A percentile compares a stretch with the other conserved stretches of the same genome.
These are phyloP conservation scores for Leersia perrieri DNA, from an alignment of 176 grass and related monocot genomes.

Conservation along the genomic window DNA sequence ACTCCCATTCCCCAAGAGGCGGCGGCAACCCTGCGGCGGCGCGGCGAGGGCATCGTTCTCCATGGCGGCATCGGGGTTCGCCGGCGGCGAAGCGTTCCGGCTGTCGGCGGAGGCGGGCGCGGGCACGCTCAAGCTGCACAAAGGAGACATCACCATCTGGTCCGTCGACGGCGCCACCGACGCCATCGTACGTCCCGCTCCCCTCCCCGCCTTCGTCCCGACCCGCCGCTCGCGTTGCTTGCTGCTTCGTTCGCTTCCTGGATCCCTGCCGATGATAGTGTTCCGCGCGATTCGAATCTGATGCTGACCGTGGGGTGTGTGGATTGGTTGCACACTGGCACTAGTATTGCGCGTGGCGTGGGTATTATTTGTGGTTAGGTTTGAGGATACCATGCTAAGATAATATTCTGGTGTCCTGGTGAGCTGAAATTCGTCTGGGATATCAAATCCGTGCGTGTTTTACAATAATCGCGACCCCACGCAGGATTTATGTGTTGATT, in stretches of 20 bases:
- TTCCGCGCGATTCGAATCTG: not conserved
- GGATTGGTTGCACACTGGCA: not conserved
- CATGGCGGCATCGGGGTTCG: conserved; percentile 48
- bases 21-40: not conserved
- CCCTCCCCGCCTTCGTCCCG: not conserved
- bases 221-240: not conserved
- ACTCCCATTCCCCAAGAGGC: conserved; percentile 11
- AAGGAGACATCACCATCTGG: conserved; percentile 85
- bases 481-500: not conserved
- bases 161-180: conserved; percentile 77
- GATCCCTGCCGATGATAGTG: not conserved
- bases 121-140: conserved; percentile 66
- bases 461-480: not conserved
- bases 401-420: not conserved
- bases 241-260: not conserved
- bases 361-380: not conserved
- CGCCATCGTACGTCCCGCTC: conserved; percentile 61
- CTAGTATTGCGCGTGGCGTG: not conserved
- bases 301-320: not conserved
- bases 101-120: conserved; percentile 50
- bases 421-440: not conserved
- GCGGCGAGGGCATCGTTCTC: conserved; percentile 26
- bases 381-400: not conserved
- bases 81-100: conserved; percentile 37
- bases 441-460: not conserved